Conservation (phyloP, 208 protist genomes). For the Acanthamoeba castellanii region DNA sequence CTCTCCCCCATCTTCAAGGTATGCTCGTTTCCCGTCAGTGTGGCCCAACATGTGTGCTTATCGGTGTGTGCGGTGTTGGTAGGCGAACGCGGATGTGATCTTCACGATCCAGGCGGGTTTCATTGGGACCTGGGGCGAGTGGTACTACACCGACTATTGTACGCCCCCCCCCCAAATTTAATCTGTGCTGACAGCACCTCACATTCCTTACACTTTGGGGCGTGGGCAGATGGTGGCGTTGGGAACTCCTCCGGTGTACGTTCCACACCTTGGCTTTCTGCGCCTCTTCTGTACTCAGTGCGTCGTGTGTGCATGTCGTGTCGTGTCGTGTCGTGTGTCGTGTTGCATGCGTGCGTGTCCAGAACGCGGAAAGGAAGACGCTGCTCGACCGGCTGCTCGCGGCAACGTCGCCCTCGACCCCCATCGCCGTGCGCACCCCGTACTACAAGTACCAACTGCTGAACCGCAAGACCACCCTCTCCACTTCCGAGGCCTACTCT, state of each 20-base stretch:
- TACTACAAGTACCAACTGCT: neutral
- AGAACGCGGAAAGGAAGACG: neutral
- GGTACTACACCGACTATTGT: slow-evolving; percentile 46
- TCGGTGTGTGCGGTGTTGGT: neutral
- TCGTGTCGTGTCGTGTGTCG: too few relatives aligned
- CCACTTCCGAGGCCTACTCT: neutral
- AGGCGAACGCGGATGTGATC: slow-evolving; percentile 29
- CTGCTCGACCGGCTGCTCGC: neutral
- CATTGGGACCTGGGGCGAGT: slow-evolving; percentile 20
- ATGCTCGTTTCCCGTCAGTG: neutral
- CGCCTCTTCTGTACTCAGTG: neutral
- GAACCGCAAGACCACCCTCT: neutral
- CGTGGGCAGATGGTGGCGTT: too few relatives aligned
- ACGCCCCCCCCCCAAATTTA: neutral
- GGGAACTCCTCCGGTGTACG: neutral
- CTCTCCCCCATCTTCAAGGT: slow-evolving; percentile 22
- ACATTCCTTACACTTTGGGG: too few relatives aligned
- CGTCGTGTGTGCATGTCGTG: neutral
- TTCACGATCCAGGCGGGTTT: slow-evolving; percentile 9
- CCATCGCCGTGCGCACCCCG: neutral
- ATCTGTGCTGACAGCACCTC: too few relatives aligned
- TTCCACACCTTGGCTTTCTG: neutral
- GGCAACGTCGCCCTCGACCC: neutral
- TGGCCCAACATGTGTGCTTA: neutral
- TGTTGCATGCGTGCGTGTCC: too few relatives aligned